Percentiles rank a stretch among this genome's conserved stretches.
phyloP scores from a whole-genome alignment of 768 basidiomycete species.

The Tulasnella sp. region DNA sequence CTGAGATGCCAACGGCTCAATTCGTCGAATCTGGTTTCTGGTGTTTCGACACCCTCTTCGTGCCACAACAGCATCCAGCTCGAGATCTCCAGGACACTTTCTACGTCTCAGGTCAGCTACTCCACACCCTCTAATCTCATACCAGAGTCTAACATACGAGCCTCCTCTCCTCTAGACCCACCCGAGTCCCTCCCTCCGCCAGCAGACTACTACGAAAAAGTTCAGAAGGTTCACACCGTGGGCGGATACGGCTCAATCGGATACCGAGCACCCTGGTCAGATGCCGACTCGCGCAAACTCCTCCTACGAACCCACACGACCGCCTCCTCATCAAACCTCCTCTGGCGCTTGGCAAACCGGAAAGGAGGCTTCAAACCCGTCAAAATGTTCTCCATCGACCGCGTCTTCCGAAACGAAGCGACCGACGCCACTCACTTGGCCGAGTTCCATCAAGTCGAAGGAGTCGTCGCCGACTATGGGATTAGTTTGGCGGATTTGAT shows the following conservation, averaged over 20 bases:
- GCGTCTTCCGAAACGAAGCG: slow-evolving; percentile 98
- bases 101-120: slow-evolving; percentile 76
- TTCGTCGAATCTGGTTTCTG: slow-evolving; percentile 99
- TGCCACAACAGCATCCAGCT: slow-evolving; percentile 98
- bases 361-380: slow-evolving; percentile 79
- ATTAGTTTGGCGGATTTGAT: slow-evolving; percentile 93
- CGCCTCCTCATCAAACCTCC: slow-evolving; percentile 86
- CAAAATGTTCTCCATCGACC: slow-evolving; percentile 93
- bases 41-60: slow-evolving; percentile 98
- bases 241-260: slow-evolving; percentile 89
- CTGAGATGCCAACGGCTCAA: slow-evolving; percentile 94
- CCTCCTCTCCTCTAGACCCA: slow-evolving; percentile 54
- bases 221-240: slow-evolving; percentile 71
- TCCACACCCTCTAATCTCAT: slow-evolving; percentile 10
- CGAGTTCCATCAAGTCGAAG: slow-evolving; percentile 99
- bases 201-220: slow-evolving; percentile 74
- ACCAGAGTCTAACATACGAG: not conserved
- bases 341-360: slow-evolving; percentile 87
- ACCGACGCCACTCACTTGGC: slow-evolving; percentile 98
- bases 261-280: slow-evolving; percentile 95
- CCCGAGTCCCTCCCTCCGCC: slow-evolving; percentile 65
- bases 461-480: slow-evolving; percentile 90
- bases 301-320: slow-evolving; percentile 96
- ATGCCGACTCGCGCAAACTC: slow-evolving; percentile 85
- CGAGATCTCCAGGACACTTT: slow-evolving; percentile 98